Percentiles rank a stretch among this genome's conserved stretches.
Conservation (phyloP, 306 rosid genomes). For the Alnus rubra region DNA sequence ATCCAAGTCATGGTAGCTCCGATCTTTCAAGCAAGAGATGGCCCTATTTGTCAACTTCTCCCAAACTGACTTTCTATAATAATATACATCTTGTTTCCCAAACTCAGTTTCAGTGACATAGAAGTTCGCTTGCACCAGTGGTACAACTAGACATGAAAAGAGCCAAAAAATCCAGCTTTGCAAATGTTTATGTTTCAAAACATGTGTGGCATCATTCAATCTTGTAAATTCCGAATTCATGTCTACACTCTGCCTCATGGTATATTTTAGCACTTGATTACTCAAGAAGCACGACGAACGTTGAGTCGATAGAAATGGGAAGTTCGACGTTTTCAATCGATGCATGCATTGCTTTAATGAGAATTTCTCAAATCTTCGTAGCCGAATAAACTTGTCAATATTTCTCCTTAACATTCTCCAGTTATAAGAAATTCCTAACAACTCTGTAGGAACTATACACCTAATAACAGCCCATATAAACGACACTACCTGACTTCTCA, state of each 20-base stretch:
- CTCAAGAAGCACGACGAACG: constrained; percentile 39
- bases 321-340: constrained; percentile 54
- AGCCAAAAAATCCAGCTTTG: constrained; percentile 91
- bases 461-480: constrained; percentile 92
- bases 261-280: constrained; percentile 28
- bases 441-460: constrained; percentile 69
- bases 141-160: constrained; percentile 66
- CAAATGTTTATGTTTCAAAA: constrained; percentile 53
- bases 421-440: constrained; percentile 70
- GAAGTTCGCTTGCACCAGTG: constrained; percentile 83
- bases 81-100: constrained; percentile 70
- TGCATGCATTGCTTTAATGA: constrained; percentile 71
- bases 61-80: constrained; percentile 76
- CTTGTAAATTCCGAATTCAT: constrained; percentile 26
- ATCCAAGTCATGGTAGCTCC: constrained; percentile 54
- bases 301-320: constrained; percentile 59
- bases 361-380: constrained; percentile 73
- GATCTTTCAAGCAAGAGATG: constrained; percentile 50
- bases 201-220: constrained; percentile 41
- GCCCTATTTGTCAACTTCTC: constrained; percentile 58
- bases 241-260: constrained; percentile 28
- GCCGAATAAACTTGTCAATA: constrained; percentile 66
- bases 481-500: constrained; percentile 80
- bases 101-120: constrained; percentile 78
- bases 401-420: constrained; percentile 80